These are phyloP conservation scores for Eimeria falciformis DNA, from an alignment of 169 alveolate species.

Conservation along the genomic window DNA sequence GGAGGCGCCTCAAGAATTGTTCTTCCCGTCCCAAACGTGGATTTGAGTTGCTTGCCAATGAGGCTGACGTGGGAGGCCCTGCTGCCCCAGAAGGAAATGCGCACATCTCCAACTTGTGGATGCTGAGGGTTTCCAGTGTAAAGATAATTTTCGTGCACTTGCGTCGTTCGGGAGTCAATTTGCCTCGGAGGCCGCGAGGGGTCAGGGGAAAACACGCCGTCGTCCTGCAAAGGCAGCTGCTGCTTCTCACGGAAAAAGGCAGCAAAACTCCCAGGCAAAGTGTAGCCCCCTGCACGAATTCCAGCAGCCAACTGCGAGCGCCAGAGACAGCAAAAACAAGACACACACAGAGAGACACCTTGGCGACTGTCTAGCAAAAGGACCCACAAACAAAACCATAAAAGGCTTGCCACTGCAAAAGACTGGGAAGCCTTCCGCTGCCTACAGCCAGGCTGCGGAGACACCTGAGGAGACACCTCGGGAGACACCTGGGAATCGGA, in stretches of 20 bases:
- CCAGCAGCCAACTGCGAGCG: slow-evolving; percentile 39
- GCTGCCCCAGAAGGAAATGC: slow-evolving; percentile 77
- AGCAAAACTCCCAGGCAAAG: slow-evolving; percentile 32
- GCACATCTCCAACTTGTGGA: slow-evolving; percentile 75
- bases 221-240: slow-evolving; percentile 70
- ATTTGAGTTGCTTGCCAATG: slow-evolving; percentile 56
- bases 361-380: too few species aligned
- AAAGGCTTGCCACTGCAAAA: too few species aligned
- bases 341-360: too few species aligned
- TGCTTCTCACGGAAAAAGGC: slow-evolving; percentile 46
- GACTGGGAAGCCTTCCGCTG: too few species aligned
- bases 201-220: slow-evolving; percentile 66
- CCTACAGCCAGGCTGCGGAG: too few species aligned
- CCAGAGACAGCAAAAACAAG: too few species aligned
- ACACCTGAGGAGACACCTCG: too few species aligned
- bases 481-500: too few species aligned
- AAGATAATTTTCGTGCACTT: slow-evolving; percentile 66
- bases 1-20: not conserved
- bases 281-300: slow-evolving; percentile 65
- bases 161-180: slow-evolving; percentile 64
- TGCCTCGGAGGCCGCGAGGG: slow-evolving; percentile 62
- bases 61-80: slow-evolving; percentile 69
- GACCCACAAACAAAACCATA: too few species aligned
- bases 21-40: slow-evolving; percentile 26
- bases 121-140: slow-evolving; percentile 68